Evolutionary conservation across 148 eudicot species (phyloP), one percentile per base, ranked within the genome.

Genomic region (Rhododendron henanense): DNA sequence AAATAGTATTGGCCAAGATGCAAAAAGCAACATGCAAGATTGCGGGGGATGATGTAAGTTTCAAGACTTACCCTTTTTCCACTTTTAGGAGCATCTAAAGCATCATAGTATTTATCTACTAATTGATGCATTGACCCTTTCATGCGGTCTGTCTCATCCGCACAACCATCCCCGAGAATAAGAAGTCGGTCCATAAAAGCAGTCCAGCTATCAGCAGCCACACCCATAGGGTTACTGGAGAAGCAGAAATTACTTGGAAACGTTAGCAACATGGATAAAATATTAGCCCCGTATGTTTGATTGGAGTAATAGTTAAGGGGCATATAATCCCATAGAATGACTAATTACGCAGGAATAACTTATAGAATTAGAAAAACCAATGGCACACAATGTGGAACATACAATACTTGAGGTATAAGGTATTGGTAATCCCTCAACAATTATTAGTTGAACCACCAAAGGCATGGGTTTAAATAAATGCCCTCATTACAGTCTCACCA

Each of bases 21-120:
- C 39, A 71, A 59, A 31, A 13, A 69, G 75, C 37, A 28, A 14
- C 41, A 71, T 33, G 41, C 35, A 69, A 71, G 39, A 14, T 69
- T 71, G 76, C 19, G 2, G 76, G 45, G 8, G 10, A 39, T 18
- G 21, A 51, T 50, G 31, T 11, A 77, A 86, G 57, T 28, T 79
- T 25, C 74, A 65, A 86, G 84, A 92, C 89, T 88, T 31, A 91
- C 98, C 95, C 85, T 91, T 75, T 90, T 89, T 28, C 94, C 98
- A 85, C 93, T 93, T 88, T 96, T 96, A 2, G 98, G 95, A 44
- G 98, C 98, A 87, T 96, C 98, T 65, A 96, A 76, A 53, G 98
- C 98, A 87, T 96, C 98, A 88, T 96, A 96, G 78, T 96, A 96
- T 47, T 87, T 53, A 75, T 96, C 93, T 28, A 94, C 79, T 81